phyloP scores from a whole-genome alignment of 2,329 filamentous ascomycete species.

The Trichophyton benhamiae region DNA sequence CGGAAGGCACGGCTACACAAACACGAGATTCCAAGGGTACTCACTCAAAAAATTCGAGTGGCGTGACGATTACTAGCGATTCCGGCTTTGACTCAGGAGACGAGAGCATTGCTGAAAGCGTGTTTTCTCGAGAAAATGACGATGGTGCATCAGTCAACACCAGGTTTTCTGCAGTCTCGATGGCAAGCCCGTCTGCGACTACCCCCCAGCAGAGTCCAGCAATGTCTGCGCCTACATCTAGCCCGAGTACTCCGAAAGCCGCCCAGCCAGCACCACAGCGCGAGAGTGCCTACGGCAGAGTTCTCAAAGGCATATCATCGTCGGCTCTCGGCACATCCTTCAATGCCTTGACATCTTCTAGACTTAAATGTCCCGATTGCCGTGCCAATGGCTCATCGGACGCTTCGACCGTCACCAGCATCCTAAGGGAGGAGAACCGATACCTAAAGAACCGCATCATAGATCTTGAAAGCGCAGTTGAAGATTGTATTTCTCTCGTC shows the following conservation, averaged over 20 bases:
- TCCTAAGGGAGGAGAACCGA: conserved; percentile 44
- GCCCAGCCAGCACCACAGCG: conserved; percentile 16
- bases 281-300: conserved; percentile 31
- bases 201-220: too few relatives aligned
- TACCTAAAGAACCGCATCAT: conserved; percentile 41
- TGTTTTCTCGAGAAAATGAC: conserved; percentile 34
- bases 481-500: conserved; percentile 45
- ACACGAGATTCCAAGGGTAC: conserved; percentile 11
- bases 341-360: conserved; percentile 16
- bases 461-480: conserved; percentile 43
- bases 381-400: conserved; percentile 31
- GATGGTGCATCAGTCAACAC: conserved; percentile 24
- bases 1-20: not conserved
- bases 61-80: conserved; percentile 37
- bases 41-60: conserved; percentile 19
- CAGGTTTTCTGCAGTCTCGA: conserved; percentile 25
- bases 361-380: conserved; percentile 30
- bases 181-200: conserved; percentile 17
- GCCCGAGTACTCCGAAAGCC: conserved; percentile 17
- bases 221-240: conserved; percentile 14
- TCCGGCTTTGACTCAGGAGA: conserved; percentile 49
- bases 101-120: conserved; percentile 39
- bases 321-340: conserved; percentile 24
- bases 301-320: conserved; percentile 31
- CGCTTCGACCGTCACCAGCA: conserved; percentile 43